These are phyloP conservation scores for Anastatica hierochuntica DNA, from an alignment of 345 rosid species.

Conservation along the genomic window DNA sequence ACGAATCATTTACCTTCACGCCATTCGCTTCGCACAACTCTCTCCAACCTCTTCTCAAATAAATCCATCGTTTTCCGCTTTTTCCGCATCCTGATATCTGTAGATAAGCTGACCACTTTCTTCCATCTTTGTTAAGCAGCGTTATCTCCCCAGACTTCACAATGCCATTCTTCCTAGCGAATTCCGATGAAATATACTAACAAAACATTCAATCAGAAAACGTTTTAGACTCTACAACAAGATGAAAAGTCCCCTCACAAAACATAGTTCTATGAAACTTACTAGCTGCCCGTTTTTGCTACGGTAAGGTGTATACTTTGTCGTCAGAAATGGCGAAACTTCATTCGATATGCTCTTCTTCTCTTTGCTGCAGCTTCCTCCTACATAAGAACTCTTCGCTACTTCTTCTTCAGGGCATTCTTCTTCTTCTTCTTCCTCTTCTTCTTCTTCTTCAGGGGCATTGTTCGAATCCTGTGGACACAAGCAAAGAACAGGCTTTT, in stretches of 20 bases:
- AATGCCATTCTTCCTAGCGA: too few species aligned
- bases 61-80: slow-evolving; percentile 6
- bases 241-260: too few species aligned
- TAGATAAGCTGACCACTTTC: slow-evolving; percentile 18
- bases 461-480: slow-evolving; percentile 1
- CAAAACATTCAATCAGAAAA: background rate
- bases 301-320: slow-evolving; percentile 11
- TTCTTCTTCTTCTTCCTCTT: too few species aligned
- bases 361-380: slow-evolving; percentile 12
- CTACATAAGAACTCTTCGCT: background rate
- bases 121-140: slow-evolving; percentile 16
- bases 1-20: slow-evolving; percentile 13
- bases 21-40: slow-evolving; percentile 24
- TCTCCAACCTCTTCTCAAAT: slow-evolving; percentile 24
- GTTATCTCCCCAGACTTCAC: slow-evolving; percentile 2
- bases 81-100: background rate
- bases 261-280: slow-evolving; percentile 8
- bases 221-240: too few species aligned
- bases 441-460: background rate
- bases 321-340: background rate
- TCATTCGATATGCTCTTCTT: background rate
- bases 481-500: slow-evolving; percentile 14
- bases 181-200: too few species aligned
- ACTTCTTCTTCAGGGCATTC: background rate
- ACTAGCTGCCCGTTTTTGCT: slow-evolving; percentile 14